These are phyloP conservation scores for Kluyveromyces marxianus DNA, from an alignment of 1,139 yeast species.

Conservation along the genomic window DNA sequence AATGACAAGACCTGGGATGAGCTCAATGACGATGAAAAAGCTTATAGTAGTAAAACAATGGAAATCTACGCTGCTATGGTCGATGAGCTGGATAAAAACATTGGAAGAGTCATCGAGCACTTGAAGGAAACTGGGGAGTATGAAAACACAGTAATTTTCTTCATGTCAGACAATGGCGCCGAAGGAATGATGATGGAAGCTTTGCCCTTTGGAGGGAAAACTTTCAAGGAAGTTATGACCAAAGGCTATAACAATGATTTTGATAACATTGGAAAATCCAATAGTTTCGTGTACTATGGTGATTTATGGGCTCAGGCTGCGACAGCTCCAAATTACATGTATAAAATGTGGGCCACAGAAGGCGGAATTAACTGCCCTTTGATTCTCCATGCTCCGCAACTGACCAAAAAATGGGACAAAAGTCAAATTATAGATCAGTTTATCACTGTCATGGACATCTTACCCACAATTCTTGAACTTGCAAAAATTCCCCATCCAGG, in stretches of 20 bases:
- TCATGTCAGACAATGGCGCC: conserved; percentile 57
- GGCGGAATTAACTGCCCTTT: conserved; percentile 53
- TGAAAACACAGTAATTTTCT: conserved; percentile 46
- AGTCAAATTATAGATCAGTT: conserved; percentile 36
- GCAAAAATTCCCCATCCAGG: conserved; percentile 44
- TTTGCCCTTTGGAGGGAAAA: conserved; percentile 32
- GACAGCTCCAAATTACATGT: conserved; percentile 48
- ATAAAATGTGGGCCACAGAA: conserved; percentile 44
- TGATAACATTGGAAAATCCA: conserved; percentile 42
- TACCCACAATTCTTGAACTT: conserved; percentile 46
- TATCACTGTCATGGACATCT: conserved; percentile 49
- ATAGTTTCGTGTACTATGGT: conserved; percentile 47
- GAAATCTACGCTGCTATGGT: conserved; percentile 57
- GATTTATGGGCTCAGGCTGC: conserved; percentile 65
- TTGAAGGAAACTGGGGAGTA: conserved; percentile 37
- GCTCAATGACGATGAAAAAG: conserved; percentile 33
- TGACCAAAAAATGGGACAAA: conserved; percentile 20
- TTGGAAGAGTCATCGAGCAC: conserved; percentile 40
- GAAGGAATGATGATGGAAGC: conserved; percentile 54
- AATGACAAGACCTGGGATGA: conserved; percentile 39
- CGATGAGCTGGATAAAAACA: conserved; percentile 42
- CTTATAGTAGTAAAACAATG: conserved; percentile 39
- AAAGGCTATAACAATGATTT: conserved; percentile 37
- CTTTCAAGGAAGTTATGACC: conserved; percentile 24
- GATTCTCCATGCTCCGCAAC: conserved; percentile 37